Evolutionary conservation across 331 rosid genomes (phyloP).

Genomic region (Prunus yedoensis): DNA sequence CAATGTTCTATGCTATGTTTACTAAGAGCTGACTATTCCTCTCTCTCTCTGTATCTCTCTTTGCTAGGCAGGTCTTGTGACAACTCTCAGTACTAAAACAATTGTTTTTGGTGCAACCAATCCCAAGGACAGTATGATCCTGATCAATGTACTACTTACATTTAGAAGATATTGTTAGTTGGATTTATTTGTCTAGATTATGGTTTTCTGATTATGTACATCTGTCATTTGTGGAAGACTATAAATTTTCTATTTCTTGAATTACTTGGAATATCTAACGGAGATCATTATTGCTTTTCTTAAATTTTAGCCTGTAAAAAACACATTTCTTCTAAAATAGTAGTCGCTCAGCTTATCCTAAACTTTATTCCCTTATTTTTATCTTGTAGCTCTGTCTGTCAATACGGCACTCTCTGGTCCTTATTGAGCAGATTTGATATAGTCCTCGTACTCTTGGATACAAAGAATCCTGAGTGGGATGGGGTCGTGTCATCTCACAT

Average conservation of each 20-base stretch:
- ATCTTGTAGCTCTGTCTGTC: slow-evolving; percentile 79
- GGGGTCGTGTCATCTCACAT: slow-evolving; percentile 94
- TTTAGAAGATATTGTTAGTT: slow-evolving; percentile 27
- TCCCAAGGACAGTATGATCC: slow-evolving; percentile 96
- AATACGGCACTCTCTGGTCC: slow-evolving; percentile 91
- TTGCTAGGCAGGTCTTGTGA: slow-evolving; percentile 91
- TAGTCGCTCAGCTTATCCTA: background rate
- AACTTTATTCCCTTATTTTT: slow-evolving; percentile 9
- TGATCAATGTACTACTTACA: slow-evolving; percentile 77
- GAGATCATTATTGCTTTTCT: background rate
- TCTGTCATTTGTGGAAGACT: background rate
- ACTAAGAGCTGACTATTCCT: slow-evolving; percentile 21
- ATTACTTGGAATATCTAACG: background rate
- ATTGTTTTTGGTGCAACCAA: slow-evolving; percentile 95
- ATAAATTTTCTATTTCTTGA: slow-evolving; percentile 6
- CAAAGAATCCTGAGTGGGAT: slow-evolving; percentile 97
- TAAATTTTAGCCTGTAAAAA: background rate
- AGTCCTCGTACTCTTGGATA: slow-evolving; percentile 89
- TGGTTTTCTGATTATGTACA: background rate
- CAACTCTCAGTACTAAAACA: slow-evolving; percentile 91
- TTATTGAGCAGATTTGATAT: slow-evolving; percentile 93
- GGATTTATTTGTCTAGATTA: slow-evolving; percentile 2
- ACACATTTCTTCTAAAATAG: background rate
- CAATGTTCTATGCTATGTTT: background rate
- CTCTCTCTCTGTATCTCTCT: slow-evolving; percentile 30